Conservation (phyloP, 2,329 filamentous ascomycete species). For the Curvularia spicifera region DNA sequence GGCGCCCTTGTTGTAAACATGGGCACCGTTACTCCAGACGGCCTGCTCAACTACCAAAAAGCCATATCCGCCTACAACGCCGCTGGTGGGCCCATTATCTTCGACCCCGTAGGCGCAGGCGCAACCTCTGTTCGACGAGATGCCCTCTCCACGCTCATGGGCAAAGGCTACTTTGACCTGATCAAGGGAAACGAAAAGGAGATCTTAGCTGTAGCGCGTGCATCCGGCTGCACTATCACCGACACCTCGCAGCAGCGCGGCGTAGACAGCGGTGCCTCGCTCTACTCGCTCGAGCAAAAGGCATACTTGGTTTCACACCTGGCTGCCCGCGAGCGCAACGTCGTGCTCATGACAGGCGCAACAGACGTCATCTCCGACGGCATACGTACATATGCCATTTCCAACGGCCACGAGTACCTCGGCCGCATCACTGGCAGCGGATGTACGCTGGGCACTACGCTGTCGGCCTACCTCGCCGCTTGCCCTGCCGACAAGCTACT, state of each 20-base stretch:
- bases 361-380: conserved; percentile 83
- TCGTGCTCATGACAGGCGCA: conserved; percentile 83
- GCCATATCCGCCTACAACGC: conserved; percentile 84
- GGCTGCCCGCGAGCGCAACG: conserved; percentile 70
- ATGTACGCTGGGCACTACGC: conserved; percentile 81
- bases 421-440: conserved; percentile 76
- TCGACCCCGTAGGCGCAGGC: conserved; percentile 90
- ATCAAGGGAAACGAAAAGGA: conserved; percentile 96
- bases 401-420: conserved; percentile 77
- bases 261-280: conserved; percentile 75
- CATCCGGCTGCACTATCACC: conserved; percentile 57
- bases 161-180: conserved; percentile 77
- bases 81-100: conserved; percentile 74
- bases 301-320: conserved; percentile 69
- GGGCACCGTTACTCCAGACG: conserved; percentile 84
- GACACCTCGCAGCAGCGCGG: conserved; percentile 72
- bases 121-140: conserved; percentile 76
- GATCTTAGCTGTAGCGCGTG: conserved; percentile 70
- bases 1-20: conserved; percentile 91
- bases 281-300: conserved; percentile 61
- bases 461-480: conserved; percentile 74
- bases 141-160: conserved; percentile 74
- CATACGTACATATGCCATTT: conserved; percentile 67
- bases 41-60: conserved; percentile 71
- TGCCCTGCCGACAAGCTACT: conserved; percentile 56